Base-by-base conservation (phyloP, 805 yeast species). In the Huiozyma sinensis region DNA sequence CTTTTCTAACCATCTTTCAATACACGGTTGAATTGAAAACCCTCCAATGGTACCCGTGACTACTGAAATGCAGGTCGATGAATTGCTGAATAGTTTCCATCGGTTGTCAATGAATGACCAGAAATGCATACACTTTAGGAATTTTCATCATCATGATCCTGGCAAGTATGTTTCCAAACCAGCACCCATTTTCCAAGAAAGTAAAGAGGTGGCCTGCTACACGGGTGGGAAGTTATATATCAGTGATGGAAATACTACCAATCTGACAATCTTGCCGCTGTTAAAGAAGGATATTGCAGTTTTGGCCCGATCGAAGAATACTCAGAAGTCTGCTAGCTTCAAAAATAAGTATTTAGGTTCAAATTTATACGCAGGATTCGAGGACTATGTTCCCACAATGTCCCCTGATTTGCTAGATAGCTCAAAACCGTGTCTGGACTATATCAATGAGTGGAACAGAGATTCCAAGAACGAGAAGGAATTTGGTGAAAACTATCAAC, bases 281-380 rank as follows among this genome's bases (percentile, higher is more conserved):
- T 39, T 56, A 39, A 39, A 48, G 27, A 34, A 41, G 8, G 49
- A 49, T 33, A 39, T 55, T 17, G 45, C 46, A 28, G 39, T 41
- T 13, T 42, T 49, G 31, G 46, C 50, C 27, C 44, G 27, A 12
- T 29, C 6, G 13, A 11, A 35, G 12, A 28, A 2, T n/a, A 24
- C 6, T 13, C 6, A 4, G 44, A 42, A 8, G 7, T 10, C 7
- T 28, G 12, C 17, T 30, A 27, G 8, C 40, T 39, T 7, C 24
- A 56, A 52, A 33, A 31, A 27, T 3, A 44, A 47, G 7, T 58
- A 51, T 38, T 5, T 60, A 6, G 61, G 63, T 1, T 43, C 50
- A 27, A 51, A 59, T 41, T 42, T 61, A 12, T 54, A 44, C 17
- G 33, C 45, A n/a, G 55, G 54, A 6, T 49, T 37, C 35, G 56